phyloP scores from a whole-genome alignment of 371 early-diverging fungal genomes.

The Syncephalastrum contaminatum region DNA sequence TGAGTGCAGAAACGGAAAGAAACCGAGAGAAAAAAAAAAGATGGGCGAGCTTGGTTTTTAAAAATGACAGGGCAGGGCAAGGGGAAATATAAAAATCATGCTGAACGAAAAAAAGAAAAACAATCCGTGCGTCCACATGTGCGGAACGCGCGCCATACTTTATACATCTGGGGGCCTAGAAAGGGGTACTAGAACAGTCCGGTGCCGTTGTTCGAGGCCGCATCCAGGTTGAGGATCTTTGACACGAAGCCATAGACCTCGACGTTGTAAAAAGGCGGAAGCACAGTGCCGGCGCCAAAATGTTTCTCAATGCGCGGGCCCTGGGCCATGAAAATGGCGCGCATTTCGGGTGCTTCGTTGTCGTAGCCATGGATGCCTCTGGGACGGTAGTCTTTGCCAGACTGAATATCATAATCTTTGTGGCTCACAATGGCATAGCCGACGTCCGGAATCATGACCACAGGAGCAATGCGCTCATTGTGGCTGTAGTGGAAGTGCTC shows the following conservation, averaged over 20 bases:
- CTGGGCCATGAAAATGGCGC: constrained; percentile 81
- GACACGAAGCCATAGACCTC: constrained; percentile 75
- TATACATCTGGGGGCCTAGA: not conserved
- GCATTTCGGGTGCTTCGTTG: constrained; percentile 75
- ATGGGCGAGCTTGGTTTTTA: not conserved
- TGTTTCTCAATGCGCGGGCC: constrained; percentile 67
- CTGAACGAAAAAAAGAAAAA: constrained; percentile 6
- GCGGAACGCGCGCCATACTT: not conserved
- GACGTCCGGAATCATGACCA: constrained; percentile 70
- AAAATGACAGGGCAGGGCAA: not conserved
- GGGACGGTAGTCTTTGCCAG: constrained; percentile 24
- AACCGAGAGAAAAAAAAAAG: not conserved
- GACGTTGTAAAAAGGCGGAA: constrained; percentile 69
- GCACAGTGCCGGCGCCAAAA: constrained; percentile 23
- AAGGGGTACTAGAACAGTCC: not conserved
- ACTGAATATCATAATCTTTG: constrained; percentile 25
- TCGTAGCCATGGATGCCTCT: constrained; percentile 90
- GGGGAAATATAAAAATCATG: not conserved
- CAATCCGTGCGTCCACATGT: not conserved
- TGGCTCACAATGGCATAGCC: constrained; percentile 58
- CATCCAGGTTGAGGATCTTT: constrained; percentile 57
- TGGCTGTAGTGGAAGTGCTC: constrained; percentile 58
- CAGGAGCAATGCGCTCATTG: constrained; percentile 69
- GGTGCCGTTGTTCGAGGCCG: constrained; percentile 76
- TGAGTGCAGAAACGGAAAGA: no score